Conservation (phyloP, 106 monocot species). For the Phalaenopsis equestris region DNA sequence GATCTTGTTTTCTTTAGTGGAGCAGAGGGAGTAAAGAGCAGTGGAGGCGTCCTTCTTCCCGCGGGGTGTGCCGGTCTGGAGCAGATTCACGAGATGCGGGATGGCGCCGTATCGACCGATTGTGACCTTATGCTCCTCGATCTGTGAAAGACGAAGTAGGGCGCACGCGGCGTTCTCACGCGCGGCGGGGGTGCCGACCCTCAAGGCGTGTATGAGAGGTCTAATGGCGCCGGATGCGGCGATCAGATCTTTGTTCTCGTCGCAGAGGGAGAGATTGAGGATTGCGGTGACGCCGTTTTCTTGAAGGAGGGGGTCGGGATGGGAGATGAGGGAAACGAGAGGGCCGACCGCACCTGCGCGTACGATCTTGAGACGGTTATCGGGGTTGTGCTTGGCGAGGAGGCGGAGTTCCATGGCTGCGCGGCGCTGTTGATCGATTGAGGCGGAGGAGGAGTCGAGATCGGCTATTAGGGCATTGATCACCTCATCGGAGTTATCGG, state of each 20-base stretch:
- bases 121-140: slow-evolving; percentile 37
- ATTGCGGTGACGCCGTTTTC: slow-evolving; percentile 60
- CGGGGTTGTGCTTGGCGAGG: slow-evolving; percentile 52
- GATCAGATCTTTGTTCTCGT: slow-evolving; percentile 68
- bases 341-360: slow-evolving; percentile 53
- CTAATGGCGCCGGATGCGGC: slow-evolving; percentile 57
- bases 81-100: slow-evolving; percentile 44
- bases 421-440: slow-evolving; percentile 33
- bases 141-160: slow-evolving; percentile 55
- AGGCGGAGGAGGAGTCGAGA: slow-evolving; percentile 23
- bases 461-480: slow-evolving; percentile 27
- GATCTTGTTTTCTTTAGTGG: slow-evolving; percentile 47
- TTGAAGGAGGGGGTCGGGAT: slow-evolving; percentile 47
- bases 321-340: slow-evolving; percentile 53
- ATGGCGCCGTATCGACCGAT: slow-evolving; percentile 82
- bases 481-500: slow-evolving; percentile 28
- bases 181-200: slow-evolving; percentile 37
- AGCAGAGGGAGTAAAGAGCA: slow-evolving; percentile 61
- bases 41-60: slow-evolving; percentile 89
- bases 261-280: slow-evolving; percentile 57
- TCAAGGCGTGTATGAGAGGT: slow-evolving; percentile 46
- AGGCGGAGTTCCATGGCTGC: slow-evolving; percentile 54
- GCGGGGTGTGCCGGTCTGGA: slow-evolving; percentile 44
- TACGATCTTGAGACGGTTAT: slow-evolving; percentile 46
- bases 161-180: slow-evolving; percentile 82